Conservation (phyloP, 495 filamentous ascomycete genomes). For the Trichodelitschia bisporula region DNA sequence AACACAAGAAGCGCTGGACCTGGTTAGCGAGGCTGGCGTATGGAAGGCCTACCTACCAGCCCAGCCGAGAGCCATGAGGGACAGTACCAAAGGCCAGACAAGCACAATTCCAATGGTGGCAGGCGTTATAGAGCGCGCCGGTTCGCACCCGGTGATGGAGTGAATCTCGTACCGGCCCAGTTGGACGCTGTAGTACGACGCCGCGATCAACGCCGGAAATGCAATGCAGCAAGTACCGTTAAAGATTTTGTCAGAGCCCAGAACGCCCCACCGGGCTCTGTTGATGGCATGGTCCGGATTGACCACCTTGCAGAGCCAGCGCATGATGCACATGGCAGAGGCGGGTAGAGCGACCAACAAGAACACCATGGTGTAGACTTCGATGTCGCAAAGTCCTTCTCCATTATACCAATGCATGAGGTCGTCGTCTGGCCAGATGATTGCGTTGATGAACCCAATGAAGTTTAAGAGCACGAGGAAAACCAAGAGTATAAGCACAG, state of each 20-base stretch:
- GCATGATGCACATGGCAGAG: constrained; percentile 39
- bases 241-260: constrained; percentile 27
- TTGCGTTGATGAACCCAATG: constrained; percentile 45
- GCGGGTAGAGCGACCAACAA: constrained; percentile 38
- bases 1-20: constrained; percentile 31
- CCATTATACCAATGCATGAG: constrained; percentile 46
- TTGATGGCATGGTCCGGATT: constrained; percentile 47
- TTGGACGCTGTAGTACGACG: constrained; percentile 45
- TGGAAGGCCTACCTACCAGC: constrained; percentile 30
- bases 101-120: constrained; percentile 36
- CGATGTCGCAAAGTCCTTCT: constrained; percentile 55
- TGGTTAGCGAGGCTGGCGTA: constrained; percentile 1
- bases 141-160: constrained; percentile 47
- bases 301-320: constrained; percentile 40
- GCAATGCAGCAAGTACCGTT: constrained; percentile 37
- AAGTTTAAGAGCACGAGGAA: constrained; percentile 38
- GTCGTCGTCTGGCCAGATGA: constrained; percentile 62
- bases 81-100: constrained; percentile 42
- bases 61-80: constrained; percentile 36
- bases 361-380: constrained; percentile 43
- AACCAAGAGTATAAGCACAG: too few species aligned
- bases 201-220: constrained; percentile 37
- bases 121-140: constrained; percentile 44
- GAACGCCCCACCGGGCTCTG: too few species aligned
- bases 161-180: constrained; percentile 46